A percentile compares a stretch with the other conserved stretches of the same genome.
These are phyloP conservation scores for Irpex rosettiformis DNA, from an alignment of 1,284 basidiomycete species.

Conservation along the genomic window DNA sequence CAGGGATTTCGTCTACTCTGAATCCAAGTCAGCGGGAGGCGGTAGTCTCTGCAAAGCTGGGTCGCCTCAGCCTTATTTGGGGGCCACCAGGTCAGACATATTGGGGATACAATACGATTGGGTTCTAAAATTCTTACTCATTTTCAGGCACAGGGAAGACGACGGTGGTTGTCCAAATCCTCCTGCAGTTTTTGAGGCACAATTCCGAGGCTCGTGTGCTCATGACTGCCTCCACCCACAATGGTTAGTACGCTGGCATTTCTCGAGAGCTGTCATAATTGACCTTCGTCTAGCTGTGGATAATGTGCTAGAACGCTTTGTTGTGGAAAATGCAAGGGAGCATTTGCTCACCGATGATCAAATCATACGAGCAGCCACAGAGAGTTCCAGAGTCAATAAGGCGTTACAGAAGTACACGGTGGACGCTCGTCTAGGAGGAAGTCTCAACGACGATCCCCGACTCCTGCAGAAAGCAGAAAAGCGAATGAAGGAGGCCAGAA, in stretches of 20 bases:
- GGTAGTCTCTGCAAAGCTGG: slow-evolving; percentile 36
- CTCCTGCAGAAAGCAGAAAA: slow-evolving; percentile 55
- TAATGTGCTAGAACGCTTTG: slow-evolving; percentile 63
- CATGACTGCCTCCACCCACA: slow-evolving; percentile 68
- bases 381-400: slow-evolving; percentile 56
- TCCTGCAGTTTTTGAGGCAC: slow-evolving; percentile 40
- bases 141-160: slow-evolving; percentile 62
- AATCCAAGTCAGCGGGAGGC: slow-evolving; percentile 54
- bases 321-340: slow-evolving; percentile 39
- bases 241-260: slow-evolving; percentile 35
- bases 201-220: slow-evolving; percentile 43
- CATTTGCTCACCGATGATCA: slow-evolving; percentile 45
- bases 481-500: slow-evolving; percentile 47
- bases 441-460: slow-evolving; percentile 55
- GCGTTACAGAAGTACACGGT: slow-evolving; percentile 54
- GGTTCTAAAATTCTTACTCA: too few relatives aligned
- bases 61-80: slow-evolving; percentile 55
- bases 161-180: slow-evolving; percentile 60
- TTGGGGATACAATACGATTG: too few relatives aligned
- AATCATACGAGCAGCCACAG: slow-evolving; percentile 62
- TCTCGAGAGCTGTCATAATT: neutral
- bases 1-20: slow-evolving; percentile 24
- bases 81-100: slow-evolving; percentile 52
- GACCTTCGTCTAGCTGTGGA: slow-evolving; percentile 47
- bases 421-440: slow-evolving; percentile 58